Percentiles rank a stretch among this genome's conserved stretches.
Evolutionary conservation across 371 early-diverging fungal species (phyloP).

Genomic region (Polyrhizophydium stewartii): DNA sequence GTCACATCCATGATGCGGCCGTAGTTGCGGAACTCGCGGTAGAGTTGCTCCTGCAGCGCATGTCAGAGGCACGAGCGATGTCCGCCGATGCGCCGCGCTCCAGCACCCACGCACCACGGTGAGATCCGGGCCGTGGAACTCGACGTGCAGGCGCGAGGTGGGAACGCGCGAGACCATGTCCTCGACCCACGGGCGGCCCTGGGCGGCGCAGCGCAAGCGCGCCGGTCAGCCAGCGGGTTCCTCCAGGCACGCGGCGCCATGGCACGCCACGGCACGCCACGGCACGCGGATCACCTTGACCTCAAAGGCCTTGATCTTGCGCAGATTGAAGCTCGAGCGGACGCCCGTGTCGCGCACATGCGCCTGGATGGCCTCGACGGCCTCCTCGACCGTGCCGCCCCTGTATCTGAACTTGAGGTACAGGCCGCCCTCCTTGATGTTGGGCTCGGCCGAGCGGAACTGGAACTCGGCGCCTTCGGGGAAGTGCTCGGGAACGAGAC

Average conservation of each 20-base stretch:
- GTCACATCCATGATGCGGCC: slow-evolving; percentile 80
- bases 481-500: slow-evolving; percentile 26
- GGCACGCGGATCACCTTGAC: slow-evolving; percentile 13
- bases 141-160: slow-evolving; percentile 56
- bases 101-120: slow-evolving; percentile 4
- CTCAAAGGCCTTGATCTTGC: slow-evolving; percentile 16
- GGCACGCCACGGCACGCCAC: too few relatives aligned
- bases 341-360: slow-evolving; percentile 14
- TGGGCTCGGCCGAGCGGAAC: slow-evolving; percentile 27
- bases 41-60: slow-evolving; percentile 60
- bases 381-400: slow-evolving; percentile 27
- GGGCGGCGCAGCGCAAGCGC: slow-evolving; percentile 3
- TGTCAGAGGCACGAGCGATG: background rate
- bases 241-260: too few relatives aligned
- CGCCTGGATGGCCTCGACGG: slow-evolving; percentile 16
- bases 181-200: slow-evolving; percentile 83
- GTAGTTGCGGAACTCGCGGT: slow-evolving; percentile 67
- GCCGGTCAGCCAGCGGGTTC: too few relatives aligned
- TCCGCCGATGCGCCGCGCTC: too few relatives aligned
- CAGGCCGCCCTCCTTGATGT: slow-evolving; percentile 49
- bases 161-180: slow-evolving; percentile 80
- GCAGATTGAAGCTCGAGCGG: slow-evolving; percentile 20
- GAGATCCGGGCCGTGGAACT: slow-evolving; percentile 66
- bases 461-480: slow-evolving; percentile 25
- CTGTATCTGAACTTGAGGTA: slow-evolving; percentile 38